Evolutionary conservation across 2,329 filamentous ascomycete species (phyloP).

Genomic region (Claviceps sp.): DNA sequence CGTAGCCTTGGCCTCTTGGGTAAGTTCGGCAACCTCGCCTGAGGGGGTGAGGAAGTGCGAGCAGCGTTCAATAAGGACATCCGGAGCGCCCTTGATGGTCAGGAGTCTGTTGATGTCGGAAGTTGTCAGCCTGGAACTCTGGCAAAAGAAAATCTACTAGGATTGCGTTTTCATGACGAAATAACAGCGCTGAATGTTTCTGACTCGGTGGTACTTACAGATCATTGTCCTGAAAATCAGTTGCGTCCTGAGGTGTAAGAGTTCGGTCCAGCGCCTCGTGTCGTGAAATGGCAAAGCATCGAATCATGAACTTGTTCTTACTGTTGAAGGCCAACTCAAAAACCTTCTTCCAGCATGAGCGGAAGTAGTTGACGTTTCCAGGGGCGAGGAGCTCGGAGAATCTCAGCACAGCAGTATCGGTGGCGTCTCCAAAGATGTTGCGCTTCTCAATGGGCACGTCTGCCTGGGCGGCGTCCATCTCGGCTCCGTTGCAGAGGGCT

Average conservation of each 20-base stretch:
- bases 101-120: slow-evolving; percentile 31
- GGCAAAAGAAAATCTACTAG: background rate
- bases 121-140: background rate
- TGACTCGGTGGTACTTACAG: slow-evolving; percentile 16
- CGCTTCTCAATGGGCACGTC: slow-evolving; percentile 45
- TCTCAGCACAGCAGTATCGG: slow-evolving; percentile 60
- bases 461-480: slow-evolving; percentile 55
- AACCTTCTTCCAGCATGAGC: slow-evolving; percentile 48
- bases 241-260: slow-evolving; percentile 21
- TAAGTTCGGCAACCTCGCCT: slow-evolving; percentile 39
- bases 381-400: slow-evolving; percentile 48
- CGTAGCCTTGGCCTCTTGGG: slow-evolving; percentile 25
- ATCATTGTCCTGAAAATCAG: slow-evolving; percentile 22
- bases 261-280: slow-evolving; percentile 21
- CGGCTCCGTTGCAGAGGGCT: slow-evolving; percentile 60
- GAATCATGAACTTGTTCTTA: slow-evolving; percentile 74
- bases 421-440: slow-evolving; percentile 61
- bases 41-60: slow-evolving; percentile 40
- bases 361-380: slow-evolving; percentile 43
- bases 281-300: slow-evolving; percentile 36
- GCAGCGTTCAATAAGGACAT: slow-evolving; percentile 55
- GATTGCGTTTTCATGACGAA: too few species aligned
- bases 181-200: too few species aligned
- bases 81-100: slow-evolving; percentile 69
- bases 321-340: slow-evolving; percentile 66